Evolutionary conservation across 306 rosid species (phyloP).

Genomic region (Vigna radiata): DNA sequence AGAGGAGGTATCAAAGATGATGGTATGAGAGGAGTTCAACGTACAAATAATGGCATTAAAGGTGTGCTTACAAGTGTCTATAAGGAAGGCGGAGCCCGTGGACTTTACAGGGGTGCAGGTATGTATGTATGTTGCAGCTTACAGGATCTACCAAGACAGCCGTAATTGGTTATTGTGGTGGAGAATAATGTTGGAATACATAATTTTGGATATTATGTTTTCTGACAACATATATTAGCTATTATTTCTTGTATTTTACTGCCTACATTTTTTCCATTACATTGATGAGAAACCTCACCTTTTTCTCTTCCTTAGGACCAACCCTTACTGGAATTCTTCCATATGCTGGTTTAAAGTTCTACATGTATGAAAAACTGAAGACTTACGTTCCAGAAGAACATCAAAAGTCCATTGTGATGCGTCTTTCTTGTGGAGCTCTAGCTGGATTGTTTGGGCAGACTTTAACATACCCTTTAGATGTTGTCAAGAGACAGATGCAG

Average conservation of each 20-base stretch:
- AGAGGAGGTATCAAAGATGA: constrained; percentile 52
- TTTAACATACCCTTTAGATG: constrained; percentile 92
- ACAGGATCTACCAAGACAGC: constrained; percentile 19
- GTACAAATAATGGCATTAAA: constrained; percentile 67
- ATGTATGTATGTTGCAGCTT: constrained; percentile 53
- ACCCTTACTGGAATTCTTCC: constrained; percentile 93
- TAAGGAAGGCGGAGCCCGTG: constrained; percentile 83
- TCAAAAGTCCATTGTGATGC: constrained; percentile 72
- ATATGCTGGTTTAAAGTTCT: constrained; percentile 95
- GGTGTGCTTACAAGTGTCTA: constrained; percentile 77
- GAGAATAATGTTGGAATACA: constrained; percentile 19
- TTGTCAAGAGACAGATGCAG: constrained; percentile 99
- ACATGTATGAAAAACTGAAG: constrained; percentile 83
- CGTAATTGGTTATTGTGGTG: constrained; percentile 19
- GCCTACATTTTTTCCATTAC: constrained; percentile 15
- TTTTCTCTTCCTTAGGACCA: constrained; percentile 67
- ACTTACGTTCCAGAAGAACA: constrained; percentile 85
- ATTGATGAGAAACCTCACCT: constrained; percentile 17
- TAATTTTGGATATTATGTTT: constrained; percentile 17
- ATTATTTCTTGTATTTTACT: constrained; percentile 31
- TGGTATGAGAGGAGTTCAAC: constrained; percentile 54
- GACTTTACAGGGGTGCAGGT: constrained; percentile 92
- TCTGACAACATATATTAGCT: constrained; percentile 9
- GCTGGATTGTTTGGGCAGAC: constrained; percentile 99
- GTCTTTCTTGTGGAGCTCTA: constrained; percentile 93